phyloP scores from a whole-genome alignment of 306 rosid species.

The Cucurbita argyrosperma region DNA sequence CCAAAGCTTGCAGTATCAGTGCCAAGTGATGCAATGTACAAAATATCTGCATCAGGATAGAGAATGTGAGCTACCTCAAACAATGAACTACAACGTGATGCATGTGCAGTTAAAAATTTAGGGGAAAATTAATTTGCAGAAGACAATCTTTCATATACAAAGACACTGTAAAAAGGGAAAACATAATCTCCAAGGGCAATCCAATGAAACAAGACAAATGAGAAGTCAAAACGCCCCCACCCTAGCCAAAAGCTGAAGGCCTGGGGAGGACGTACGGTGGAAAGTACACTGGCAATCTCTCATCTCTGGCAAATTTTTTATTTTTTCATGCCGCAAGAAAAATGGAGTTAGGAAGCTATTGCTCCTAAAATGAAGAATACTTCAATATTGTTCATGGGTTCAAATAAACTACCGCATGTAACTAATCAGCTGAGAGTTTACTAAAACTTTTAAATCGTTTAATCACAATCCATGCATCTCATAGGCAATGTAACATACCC shows the following conservation, averaged over 20 bases:
- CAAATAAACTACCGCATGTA: neutral
- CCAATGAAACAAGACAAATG: neutral
- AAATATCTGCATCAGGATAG: conserved; percentile 39
- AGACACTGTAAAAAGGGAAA: neutral
- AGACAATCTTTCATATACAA: neutral
- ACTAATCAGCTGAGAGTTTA: neutral
- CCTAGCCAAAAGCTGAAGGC: neutral
- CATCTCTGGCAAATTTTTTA: neutral
- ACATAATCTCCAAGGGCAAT: neutral
- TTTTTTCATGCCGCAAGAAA: neutral
- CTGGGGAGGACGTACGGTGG: neutral
- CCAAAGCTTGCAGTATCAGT: conserved; percentile 13
- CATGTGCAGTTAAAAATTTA: neutral
- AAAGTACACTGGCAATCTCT: neutral
- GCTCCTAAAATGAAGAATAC: neutral
- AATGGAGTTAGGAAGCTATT: neutral
- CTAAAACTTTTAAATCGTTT: neutral
- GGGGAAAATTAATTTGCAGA: neutral
- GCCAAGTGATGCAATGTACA: conserved; percentile 31
- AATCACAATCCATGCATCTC: neutral
- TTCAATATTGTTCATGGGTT: neutral
- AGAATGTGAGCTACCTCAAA: neutral
- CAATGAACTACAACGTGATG: neutral
- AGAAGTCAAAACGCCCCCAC: neutral
- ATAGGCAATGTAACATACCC: neutral